Percentiles rank a stretch among this genome's conserved stretches.
These are phyloP conservation scores for Phaeophleospora eucalypticola DNA, from an alignment of 2,329 filamentous ascomycete genomes.

Conservation along the genomic window DNA sequence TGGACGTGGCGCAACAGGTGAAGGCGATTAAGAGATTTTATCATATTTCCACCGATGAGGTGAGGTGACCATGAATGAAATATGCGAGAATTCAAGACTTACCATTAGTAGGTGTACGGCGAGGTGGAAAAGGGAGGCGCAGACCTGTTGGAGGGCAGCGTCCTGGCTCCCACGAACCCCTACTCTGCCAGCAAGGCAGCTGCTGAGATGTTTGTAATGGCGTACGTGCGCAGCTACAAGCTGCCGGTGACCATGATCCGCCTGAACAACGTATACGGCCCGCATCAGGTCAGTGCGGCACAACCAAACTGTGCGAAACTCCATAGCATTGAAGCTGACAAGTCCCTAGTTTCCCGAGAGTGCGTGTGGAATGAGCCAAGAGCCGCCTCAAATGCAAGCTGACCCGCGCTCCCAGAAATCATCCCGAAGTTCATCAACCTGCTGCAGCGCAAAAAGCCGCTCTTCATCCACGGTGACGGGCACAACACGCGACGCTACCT, in stretches of 20 bases:
- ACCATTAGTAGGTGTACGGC: constrained; percentile 63
- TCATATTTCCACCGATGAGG: constrained; percentile 73
- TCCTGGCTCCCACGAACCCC: constrained; percentile 75
- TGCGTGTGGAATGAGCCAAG: constrained; percentile 8
- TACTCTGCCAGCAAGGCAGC: constrained; percentile 39
- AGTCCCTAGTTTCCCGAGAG: constrained; percentile 23
- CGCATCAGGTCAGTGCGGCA: constrained; percentile 63
- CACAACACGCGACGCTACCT: constrained; percentile 71
- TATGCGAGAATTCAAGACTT: constrained; percentile 4
- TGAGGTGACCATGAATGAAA: constrained; percentile 3
- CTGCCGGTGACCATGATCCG: constrained; percentile 74
- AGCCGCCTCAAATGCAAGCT: background rate
- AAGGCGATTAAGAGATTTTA: constrained; percentile 66
- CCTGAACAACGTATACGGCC: constrained; percentile 82
- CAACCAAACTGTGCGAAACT: background rate
- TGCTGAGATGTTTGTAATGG: constrained; percentile 56
- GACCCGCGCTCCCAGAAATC: constrained; percentile 58
- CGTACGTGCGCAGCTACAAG: constrained; percentile 80
- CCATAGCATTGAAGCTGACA: constrained; percentile 14
- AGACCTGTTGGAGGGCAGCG: constrained; percentile 68
- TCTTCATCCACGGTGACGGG: constrained; percentile 73
- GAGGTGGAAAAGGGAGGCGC: constrained; percentile 70
- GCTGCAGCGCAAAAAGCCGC: constrained; percentile 60
- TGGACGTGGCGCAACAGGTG: constrained; percentile 71
- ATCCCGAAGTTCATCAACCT: constrained; percentile 78